Percentiles rank a stretch among this genome's conserved stretches.
phyloP scores from a whole-genome alignment of 164 flowering plant genomes.

The Vitis amurensis region DNA sequence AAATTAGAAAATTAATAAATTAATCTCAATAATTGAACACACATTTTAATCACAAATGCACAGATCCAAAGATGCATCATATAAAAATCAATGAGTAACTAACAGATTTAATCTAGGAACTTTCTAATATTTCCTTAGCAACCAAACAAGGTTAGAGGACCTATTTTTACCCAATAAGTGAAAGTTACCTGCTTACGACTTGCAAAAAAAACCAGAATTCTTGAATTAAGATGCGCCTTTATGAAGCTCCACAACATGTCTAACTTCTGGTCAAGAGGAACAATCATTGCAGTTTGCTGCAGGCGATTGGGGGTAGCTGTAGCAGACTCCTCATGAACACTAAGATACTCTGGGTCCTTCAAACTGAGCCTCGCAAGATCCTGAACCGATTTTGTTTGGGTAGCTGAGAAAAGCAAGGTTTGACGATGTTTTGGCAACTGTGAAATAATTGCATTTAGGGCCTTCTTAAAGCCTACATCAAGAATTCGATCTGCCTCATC shows the following conservation, averaged over 20 bases:
- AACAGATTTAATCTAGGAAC: neutral
- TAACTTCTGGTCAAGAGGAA: conserved; percentile 80
- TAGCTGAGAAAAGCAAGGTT: conserved; percentile 92
- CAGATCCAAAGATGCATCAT: too few relatives aligned
- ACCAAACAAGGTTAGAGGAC: too few relatives aligned
- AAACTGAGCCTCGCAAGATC: conserved; percentile 96
- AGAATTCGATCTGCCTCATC: conserved; percentile 99
- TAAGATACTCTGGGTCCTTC: conserved; percentile 90
- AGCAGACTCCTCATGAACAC: conserved; percentile 81
- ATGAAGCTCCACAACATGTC: conserved; percentile 95
- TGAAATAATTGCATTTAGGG: conserved; percentile 78
- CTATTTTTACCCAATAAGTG: neutral
- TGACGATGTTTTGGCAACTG: conserved; percentile 86
- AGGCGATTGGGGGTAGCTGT: conserved; percentile 80
- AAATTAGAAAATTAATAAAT: too few relatives aligned
- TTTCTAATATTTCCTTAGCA: too few relatives aligned
- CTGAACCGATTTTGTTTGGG: conserved; percentile 92
- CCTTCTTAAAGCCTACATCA: conserved; percentile 70
- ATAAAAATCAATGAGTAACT: too few relatives aligned
- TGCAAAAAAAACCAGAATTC: conserved; percentile 85
- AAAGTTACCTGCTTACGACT: conserved; percentile 79
- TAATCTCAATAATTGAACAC: too few relatives aligned
- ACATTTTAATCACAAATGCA: too few relatives aligned
- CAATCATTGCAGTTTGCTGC: conserved; percentile 72
- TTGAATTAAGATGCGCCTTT: conserved; percentile 79